These are phyloP conservation scores for Ustilago shanxiensis DNA, from an alignment of 1,284 basidiomycete genomes.

Conservation along the genomic window DNA sequence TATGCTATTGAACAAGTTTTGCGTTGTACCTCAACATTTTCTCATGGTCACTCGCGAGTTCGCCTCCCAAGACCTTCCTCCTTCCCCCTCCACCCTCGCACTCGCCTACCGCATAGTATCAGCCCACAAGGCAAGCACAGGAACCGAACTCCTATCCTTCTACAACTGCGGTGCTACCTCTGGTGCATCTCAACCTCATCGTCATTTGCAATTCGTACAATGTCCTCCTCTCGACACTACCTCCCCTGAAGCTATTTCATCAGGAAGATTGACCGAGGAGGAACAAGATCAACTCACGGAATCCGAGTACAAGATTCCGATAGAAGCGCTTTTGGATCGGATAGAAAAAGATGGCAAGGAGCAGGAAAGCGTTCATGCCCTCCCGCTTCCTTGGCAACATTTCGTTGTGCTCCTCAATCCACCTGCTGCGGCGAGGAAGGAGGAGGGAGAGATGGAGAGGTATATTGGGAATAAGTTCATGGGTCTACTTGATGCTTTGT, in stretches of 20 bases:
- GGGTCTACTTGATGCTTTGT: slow-evolving; percentile 60
- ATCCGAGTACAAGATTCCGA: slow-evolving; percentile 46
- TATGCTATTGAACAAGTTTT: slow-evolving; percentile 68
- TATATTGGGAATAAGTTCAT: slow-evolving; percentile 63
- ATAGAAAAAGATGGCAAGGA: slow-evolving; percentile 66
- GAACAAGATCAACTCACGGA: slow-evolving; percentile 41
- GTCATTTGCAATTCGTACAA: slow-evolving; percentile 66
- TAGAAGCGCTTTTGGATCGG: slow-evolving; percentile 59
- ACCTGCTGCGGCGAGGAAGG: slow-evolving; percentile 6
- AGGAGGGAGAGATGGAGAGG: slow-evolving; percentile 27
- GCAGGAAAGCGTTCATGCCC: slow-evolving; percentile 53
- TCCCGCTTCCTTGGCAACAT: slow-evolving; percentile 67
- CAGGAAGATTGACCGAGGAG: slow-evolving; percentile 11
- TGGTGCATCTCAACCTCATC: slow-evolving; percentile 65
- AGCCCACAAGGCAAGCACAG: slow-evolving; percentile 16
- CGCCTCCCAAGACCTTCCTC: slow-evolving; percentile 62
- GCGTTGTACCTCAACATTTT: slow-evolving; percentile 66
- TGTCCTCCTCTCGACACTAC: slow-evolving; percentile 38
- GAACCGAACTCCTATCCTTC: slow-evolving; percentile 59
- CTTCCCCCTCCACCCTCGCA: slow-evolving; percentile 55
- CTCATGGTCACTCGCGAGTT: slow-evolving; percentile 65
- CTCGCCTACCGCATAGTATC: slow-evolving; percentile 59
- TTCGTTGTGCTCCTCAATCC: slow-evolving; percentile 62
- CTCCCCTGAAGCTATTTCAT: slow-evolving; percentile 5
- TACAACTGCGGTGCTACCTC: slow-evolving; percentile 66